A percentile compares a stretch with the other conserved stretches of the same genome.
These are phyloP conservation scores for Medicago ruthenica DNA, from an alignment of 306 rosid species.

Conservation along the genomic window DNA sequence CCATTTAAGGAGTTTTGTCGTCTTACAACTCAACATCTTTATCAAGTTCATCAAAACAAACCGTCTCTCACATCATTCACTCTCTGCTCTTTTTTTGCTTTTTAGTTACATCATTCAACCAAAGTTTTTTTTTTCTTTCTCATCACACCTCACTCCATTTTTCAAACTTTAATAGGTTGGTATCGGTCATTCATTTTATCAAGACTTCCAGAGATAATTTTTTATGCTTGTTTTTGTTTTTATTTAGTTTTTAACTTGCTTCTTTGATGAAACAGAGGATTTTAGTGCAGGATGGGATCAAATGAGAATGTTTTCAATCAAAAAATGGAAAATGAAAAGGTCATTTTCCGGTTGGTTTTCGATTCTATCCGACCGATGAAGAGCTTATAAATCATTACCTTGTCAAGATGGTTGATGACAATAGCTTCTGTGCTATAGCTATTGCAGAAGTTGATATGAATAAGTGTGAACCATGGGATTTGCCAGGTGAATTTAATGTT, in stretches of 20 bases:
- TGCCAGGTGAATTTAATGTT: constrained; percentile 63
- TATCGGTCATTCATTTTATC: not conserved
- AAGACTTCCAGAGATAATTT: not conserved
- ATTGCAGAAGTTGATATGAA: constrained; percentile 82
- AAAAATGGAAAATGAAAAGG: constrained; percentile 41
- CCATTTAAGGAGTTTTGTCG: constrained; percentile 46
- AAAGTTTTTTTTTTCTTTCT: not conserved
- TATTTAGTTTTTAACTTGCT: constrained; percentile 5
- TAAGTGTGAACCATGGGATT: constrained; percentile 90
- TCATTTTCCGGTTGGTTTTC: constrained; percentile 73
- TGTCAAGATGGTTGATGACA: constrained; percentile 59
- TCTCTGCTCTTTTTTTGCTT: constrained; percentile 5
- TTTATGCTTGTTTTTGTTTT: not conserved
- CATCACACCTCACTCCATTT: not conserved
- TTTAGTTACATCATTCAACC: constrained; percentile 8
- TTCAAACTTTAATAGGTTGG: constrained; percentile 25
- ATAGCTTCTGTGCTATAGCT: constrained; percentile 56
- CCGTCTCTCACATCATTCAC: constrained; percentile 30
- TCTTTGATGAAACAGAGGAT: constrained; percentile 27
- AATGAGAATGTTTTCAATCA: constrained; percentile 52
- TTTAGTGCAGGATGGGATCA: constrained; percentile 25
- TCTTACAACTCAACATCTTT: constrained; percentile 32
- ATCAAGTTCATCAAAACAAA: constrained; percentile 25
- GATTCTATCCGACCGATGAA: constrained; percentile 84
- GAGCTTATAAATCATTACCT: constrained; percentile 77